These are phyloP conservation scores for Claviceps sp. DNA, from an alignment of 2,329 filamentous ascomycete species.

Conservation along the genomic window DNA sequence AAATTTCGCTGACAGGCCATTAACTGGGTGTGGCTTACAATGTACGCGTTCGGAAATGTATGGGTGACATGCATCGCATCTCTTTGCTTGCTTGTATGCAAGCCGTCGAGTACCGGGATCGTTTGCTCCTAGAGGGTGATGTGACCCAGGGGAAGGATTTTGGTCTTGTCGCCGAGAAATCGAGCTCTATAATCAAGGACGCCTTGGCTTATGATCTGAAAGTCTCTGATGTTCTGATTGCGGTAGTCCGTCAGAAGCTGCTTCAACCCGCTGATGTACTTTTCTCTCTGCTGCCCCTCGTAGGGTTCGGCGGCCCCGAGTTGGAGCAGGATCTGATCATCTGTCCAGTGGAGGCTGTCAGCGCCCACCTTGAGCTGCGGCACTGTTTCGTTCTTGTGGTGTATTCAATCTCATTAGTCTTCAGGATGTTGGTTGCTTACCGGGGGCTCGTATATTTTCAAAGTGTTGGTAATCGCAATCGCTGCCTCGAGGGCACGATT, in stretches of 20 bases:
- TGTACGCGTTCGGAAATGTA: neutral
- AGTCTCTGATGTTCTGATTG: constrained; percentile 47
- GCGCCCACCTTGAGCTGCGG: constrained; percentile 24
- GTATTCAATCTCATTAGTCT: constrained; percentile 8
- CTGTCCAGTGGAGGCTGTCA: constrained; percentile 38
- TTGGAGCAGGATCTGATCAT: constrained; percentile 60
- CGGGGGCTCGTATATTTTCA: constrained; percentile 23
- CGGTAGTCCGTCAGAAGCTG: constrained; percentile 47
- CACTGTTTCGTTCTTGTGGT: constrained; percentile 5
- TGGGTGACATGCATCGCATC: neutral
- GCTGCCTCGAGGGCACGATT: constrained; percentile 55
- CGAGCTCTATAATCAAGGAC: constrained; percentile 54
- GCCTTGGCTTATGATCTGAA: constrained; percentile 50
- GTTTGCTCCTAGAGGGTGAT: constrained; percentile 17
- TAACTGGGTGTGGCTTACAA: constrained; percentile 4
- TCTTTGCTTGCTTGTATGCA: neutral
- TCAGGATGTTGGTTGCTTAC: constrained; percentile 18
- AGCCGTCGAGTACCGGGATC: neutral
- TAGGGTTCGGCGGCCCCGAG: constrained; percentile 55
- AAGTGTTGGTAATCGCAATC: constrained; percentile 74
- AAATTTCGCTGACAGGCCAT: neutral
- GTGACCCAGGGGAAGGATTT: constrained; percentile 45
- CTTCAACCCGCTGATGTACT: constrained; percentile 50
- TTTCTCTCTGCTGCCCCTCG: constrained; percentile 44
- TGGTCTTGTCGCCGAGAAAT: constrained; percentile 51